phyloP scores from a whole-genome alignment of 768 basidiomycete species.

The Jaapia argillacea region DNA sequence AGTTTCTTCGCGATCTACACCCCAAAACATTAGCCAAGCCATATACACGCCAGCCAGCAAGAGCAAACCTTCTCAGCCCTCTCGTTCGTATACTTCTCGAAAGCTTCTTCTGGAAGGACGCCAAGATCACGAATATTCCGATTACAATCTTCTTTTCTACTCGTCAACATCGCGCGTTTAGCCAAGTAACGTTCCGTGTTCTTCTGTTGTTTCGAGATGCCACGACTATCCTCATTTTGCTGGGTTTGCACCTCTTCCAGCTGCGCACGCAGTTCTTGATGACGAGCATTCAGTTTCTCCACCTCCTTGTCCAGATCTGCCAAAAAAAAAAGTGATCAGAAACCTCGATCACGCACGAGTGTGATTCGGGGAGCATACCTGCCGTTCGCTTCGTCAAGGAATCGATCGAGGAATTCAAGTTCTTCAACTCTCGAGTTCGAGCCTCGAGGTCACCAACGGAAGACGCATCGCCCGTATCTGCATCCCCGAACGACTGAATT shows the following conservation, averaged over 20 bases:
- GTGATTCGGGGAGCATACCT: slow-evolving; percentile 25
- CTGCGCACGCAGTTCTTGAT: slow-evolving; percentile 55
- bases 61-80: slow-evolving; percentile 77
- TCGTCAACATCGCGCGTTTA: slow-evolving; percentile 77
- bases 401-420: slow-evolving; percentile 58
- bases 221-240: slow-evolving; percentile 80
- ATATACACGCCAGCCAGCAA: neutral
- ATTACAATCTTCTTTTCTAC: slow-evolving; percentile 89
- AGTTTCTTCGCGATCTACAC: slow-evolving; percentile 83
- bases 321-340: too few species aligned
- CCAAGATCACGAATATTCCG: slow-evolving; percentile 94
- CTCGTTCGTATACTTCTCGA: slow-evolving; percentile 85
- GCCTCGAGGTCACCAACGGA: slow-evolving; percentile 61
- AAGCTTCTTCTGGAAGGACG: slow-evolving; percentile 94
- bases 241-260: slow-evolving; percentile 74
- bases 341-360: too few species aligned
- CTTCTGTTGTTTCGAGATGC: slow-evolving; percentile 88
- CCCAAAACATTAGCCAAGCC: neutral
- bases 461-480: slow-evolving; percentile 40
- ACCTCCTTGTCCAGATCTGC: slow-evolving; percentile 64
- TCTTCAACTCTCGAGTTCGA: slow-evolving; percentile 56
- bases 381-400: slow-evolving; percentile 52
- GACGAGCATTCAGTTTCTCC: slow-evolving; percentile 47
- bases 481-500: slow-evolving; percentile 66
- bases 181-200: slow-evolving; percentile 90